These are phyloP conservation scores for Cinchona pubescens DNA, from an alignment of 257 asterid genomes.

Conservation along the genomic window DNA sequence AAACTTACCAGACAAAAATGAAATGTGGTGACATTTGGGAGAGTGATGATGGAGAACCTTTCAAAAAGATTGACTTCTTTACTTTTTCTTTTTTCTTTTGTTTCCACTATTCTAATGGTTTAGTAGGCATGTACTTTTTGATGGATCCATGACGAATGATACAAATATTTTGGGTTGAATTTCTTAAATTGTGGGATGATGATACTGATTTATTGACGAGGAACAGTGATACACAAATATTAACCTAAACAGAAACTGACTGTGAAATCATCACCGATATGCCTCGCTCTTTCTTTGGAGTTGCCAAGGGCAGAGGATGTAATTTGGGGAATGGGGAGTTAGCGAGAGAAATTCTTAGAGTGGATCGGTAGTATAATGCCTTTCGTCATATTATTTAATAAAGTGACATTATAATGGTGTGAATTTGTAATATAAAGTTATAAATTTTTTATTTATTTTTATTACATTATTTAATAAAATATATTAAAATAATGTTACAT, in stretches of 20 bases:
- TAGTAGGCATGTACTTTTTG: not conserved
- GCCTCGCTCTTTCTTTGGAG: not conserved
- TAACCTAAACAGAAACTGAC: not conserved
- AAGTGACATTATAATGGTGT: too few species aligned
- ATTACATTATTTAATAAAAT: too few species aligned
- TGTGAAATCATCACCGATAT: not conserved
- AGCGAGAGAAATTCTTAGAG: too few species aligned
- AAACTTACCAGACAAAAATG: not conserved
- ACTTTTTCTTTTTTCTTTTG: not conserved
- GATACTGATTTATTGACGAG: too few species aligned
- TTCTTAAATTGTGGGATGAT: slow-evolving; percentile 7
- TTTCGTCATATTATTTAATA: too few species aligned
- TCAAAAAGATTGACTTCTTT: not conserved
- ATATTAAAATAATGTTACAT: too few species aligned
- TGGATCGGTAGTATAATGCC: too few species aligned
- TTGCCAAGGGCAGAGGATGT: not conserved
- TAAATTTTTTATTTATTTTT: too few species aligned
- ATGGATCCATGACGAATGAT: not conserved
- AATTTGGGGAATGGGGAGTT: not conserved
- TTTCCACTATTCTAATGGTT: not conserved
- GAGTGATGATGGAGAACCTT: not conserved
- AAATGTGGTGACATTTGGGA: slow-evolving; percentile 5
- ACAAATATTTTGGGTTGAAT: not conserved
- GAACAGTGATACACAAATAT: not conserved
- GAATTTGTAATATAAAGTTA: too few species aligned